Percentiles rank a stretch among this genome's conserved stretches.
phyloP scores from a whole-genome alignment of 768 basidiomycete species.

The Pseudohyphozyma bogoriensis region DNA sequence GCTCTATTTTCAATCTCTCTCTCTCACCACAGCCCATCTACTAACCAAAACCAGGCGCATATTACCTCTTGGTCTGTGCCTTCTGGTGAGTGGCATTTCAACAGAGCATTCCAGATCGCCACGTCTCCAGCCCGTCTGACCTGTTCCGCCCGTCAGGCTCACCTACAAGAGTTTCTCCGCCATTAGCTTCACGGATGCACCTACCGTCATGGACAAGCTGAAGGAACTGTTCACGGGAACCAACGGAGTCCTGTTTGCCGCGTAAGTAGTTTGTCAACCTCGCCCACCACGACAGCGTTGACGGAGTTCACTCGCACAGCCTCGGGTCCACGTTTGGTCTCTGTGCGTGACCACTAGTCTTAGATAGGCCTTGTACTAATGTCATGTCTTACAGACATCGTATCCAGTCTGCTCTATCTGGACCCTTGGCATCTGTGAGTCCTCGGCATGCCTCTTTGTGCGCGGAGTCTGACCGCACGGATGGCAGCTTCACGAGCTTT shows the following conservation, averaged over 20 bases:
- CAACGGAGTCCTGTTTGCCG: slow-evolving; percentile 73
- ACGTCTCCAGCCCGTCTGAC: no score
- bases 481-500: slow-evolving; percentile 37
- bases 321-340: slow-evolving; percentile 76
- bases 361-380: no score
- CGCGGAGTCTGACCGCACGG: no score
- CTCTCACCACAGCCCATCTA: neutral
- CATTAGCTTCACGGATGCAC: neutral
- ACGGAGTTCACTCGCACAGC: no score
- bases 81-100: no score
- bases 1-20: neutral
- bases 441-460: no score
- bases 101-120: no score
- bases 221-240: slow-evolving; percentile 61
- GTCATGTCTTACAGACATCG: slow-evolving; percentile 38
- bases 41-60: no score
- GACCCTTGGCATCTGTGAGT: slow-evolving; percentile 41
- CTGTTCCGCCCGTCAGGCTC: neutral
- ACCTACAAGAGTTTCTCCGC: no score
- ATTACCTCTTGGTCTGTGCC: slow-evolving; percentile 72
- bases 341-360: slow-evolving; percentile 43
- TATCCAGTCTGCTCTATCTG: slow-evolving; percentile 36
- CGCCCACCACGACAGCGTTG: no score
- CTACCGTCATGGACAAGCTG: slow-evolving; percentile 44
- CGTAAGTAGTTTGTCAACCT: no score